Percentiles rank a stretch among this genome's conserved stretches.
These are phyloP conservation scores for Stevia rebaudiana DNA, from an alignment of 140 eudicot genomes.

Conservation along the genomic window DNA sequence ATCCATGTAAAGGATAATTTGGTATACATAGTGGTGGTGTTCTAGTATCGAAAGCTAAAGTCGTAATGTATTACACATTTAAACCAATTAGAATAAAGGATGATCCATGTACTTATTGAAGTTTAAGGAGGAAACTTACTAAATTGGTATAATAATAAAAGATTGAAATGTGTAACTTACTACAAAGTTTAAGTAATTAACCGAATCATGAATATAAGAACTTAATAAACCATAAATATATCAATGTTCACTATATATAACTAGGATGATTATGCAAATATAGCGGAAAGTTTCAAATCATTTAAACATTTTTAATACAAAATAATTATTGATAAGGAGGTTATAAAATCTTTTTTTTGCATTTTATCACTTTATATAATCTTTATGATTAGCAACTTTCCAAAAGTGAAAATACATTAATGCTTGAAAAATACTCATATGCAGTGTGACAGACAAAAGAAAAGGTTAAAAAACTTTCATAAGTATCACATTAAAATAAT, in stretches of 20 bases:
- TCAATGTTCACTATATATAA: background rate
- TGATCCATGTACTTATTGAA: no score
- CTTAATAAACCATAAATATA: background rate
- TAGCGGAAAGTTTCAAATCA: background rate
- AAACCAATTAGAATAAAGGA: no score
- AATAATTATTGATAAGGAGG: background rate
- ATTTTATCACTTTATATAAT: background rate
- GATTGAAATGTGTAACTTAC: no score
- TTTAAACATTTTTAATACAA: background rate
- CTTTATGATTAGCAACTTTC: background rate
- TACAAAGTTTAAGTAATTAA: background rate
- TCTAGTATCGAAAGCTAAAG: no score
- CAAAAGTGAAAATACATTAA: conserved; percentile 1
- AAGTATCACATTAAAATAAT: background rate
- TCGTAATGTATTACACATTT: no score
- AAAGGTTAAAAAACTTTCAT: background rate
- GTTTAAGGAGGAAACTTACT: no score
- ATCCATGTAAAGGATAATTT: no score
- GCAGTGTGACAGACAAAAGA: background rate
- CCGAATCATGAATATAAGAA: background rate
- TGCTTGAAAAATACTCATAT: background rate
- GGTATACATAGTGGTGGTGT: no score
- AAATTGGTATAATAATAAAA: no score
- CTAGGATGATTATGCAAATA: background rate
- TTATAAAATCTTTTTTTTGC: background rate